phyloP scores from a whole-genome alignment of 176 grass and related monocot genomes.

The Aegilops speltoides region DNA sequence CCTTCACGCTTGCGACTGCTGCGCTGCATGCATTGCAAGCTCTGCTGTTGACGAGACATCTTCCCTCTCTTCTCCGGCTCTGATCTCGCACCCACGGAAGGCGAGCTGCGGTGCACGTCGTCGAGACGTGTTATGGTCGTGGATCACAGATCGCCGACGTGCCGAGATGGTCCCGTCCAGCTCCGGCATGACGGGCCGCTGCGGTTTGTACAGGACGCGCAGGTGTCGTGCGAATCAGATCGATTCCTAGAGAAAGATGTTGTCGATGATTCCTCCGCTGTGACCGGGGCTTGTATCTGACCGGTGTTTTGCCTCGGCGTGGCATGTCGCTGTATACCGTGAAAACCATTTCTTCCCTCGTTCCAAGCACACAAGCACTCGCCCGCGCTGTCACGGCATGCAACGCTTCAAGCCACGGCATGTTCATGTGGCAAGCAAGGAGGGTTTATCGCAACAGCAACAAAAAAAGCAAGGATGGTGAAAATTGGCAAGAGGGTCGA shows the following conservation, averaged over 20 bases:
- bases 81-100: background rate
- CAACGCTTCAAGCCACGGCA: background rate
- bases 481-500: no score
- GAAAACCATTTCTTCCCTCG: no score
- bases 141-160: background rate
- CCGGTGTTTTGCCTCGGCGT: no score
- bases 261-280: no score
- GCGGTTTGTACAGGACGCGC: background rate
- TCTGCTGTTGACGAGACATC: background rate
- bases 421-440: background rate
- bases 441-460: no score
- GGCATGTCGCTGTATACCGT: no score
- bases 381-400: background rate
- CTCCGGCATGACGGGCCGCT: background rate
- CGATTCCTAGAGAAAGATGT: no score
- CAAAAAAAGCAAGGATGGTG: no score
- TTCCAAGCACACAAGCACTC: no score
- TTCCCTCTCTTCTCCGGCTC: background rate
- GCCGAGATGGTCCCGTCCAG: background rate
- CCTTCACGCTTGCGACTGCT: constrained; percentile 1
- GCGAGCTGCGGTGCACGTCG: background rate
- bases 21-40: no score
- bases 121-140: background rate
- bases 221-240: no score
- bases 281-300: no score